A percentile compares a stretch with the other conserved stretches of the same genome.
These are phyloP conservation scores for Phlebiopsis flavidoalba DNA, from an alignment of 768 basidiomycete species.

Conservation along the genomic window DNA sequence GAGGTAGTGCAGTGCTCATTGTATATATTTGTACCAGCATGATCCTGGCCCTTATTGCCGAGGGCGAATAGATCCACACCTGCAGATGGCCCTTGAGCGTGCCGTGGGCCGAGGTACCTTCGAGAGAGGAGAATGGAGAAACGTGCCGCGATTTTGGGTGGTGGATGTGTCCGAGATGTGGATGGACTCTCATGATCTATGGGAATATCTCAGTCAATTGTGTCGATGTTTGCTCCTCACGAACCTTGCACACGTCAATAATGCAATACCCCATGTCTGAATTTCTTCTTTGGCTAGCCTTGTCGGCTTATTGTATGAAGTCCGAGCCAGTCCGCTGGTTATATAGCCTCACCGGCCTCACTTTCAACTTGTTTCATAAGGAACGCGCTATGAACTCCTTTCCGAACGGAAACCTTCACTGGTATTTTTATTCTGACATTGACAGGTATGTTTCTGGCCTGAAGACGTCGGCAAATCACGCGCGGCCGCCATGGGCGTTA, in stretches of 20 bases:
- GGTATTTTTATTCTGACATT: background rate
- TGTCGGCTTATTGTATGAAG: no score
- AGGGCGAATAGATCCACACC: conserved; percentile 27
- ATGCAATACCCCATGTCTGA: background rate
- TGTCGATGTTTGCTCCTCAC: background rate
- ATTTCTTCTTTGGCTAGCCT: no score
- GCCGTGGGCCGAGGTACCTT: no score
- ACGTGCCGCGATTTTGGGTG: no score
- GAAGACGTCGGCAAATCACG: background rate
- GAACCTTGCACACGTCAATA: background rate
- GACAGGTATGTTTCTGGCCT: background rate
- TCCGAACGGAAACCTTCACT: background rate
- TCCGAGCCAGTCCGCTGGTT: no score
- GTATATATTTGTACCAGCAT: conserved; percentile 29
- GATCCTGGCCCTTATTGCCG: conserved; percentile 49
- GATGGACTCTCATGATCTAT: conserved; percentile 2
- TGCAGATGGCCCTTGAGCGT: no score
- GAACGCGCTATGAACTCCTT: no score
- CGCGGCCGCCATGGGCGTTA: background rate
- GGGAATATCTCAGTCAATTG: background rate
- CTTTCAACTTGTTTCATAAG: no score
- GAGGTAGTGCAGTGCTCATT: background rate
- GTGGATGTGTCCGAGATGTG: no score
- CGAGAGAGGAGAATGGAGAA: no score
- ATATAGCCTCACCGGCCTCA: no score